Conservation (phyloP, 2,329 filamentous ascomycete genomes). For the Cryphonectria carpinicola region DNA sequence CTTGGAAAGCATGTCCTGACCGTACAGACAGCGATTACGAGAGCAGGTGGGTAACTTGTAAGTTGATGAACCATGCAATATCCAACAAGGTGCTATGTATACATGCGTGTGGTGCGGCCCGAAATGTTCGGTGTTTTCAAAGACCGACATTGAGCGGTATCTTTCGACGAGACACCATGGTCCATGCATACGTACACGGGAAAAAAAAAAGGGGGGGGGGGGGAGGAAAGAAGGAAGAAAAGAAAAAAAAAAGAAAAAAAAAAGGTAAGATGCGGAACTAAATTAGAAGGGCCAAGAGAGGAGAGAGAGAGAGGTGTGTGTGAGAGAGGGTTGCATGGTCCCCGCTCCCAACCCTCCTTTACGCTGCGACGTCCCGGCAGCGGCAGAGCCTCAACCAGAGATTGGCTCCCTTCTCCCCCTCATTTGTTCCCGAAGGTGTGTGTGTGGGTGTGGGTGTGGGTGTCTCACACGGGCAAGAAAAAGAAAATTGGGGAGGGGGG, state of each 20-base stretch:
- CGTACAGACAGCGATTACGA: neutral
- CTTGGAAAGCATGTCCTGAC: neutral
- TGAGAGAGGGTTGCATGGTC: neutral
- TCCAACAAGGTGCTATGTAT: neutral
- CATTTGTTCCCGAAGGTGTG: neutral
- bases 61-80: neutral
- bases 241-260: too few species aligned
- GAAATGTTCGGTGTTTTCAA: neutral
- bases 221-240: too few species aligned
- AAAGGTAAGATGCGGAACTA: neutral
- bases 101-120: neutral
- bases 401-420: neutral
- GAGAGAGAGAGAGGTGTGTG: neutral
- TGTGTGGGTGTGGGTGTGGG: neutral
- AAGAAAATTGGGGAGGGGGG: too few species aligned
- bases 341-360: neutral
- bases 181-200: too few species aligned
- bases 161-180: too few species aligned
- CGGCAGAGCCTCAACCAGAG: slow-evolving; percentile 3
- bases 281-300: neutral
- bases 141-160: neutral
- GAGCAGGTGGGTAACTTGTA: neutral
- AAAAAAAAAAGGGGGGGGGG: too few species aligned
- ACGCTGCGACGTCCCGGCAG: neutral
- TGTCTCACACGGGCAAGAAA: neutral